Evolutionary conservation across 1,284 basidiomycete species (phyloP).

Genomic region (Takashimella koratensis): DNA sequence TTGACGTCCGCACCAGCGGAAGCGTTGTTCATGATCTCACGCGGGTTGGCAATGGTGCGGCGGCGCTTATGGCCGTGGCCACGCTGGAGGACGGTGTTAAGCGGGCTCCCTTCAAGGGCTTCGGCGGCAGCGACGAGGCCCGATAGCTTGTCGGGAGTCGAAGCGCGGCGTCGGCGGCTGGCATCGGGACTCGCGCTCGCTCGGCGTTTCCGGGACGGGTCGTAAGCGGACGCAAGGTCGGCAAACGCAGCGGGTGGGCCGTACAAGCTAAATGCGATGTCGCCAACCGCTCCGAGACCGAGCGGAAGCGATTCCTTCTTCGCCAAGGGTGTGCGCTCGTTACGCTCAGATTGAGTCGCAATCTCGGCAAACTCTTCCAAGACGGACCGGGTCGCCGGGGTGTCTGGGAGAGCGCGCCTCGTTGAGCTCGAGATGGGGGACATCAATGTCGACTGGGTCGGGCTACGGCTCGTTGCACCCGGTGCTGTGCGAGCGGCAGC

Average conservation of each 20-base stretch:
- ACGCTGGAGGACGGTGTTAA: conserved; percentile 28
- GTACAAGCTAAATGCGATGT: too few species aligned
- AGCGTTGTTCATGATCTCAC: conserved; percentile 17
- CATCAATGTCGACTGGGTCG: conserved; percentile 37
- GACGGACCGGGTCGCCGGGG: conserved; percentile 37
- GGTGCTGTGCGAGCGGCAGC: background rate
- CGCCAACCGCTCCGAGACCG: conserved; percentile 11
- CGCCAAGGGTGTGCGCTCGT: conserved; percentile 34
- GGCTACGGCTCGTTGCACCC: conserved; percentile 18
- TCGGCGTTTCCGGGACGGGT: conserved; percentile 18
- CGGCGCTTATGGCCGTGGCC: conserved; percentile 32
- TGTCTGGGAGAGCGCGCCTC: conserved; percentile 31
- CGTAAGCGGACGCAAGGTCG: background rate
- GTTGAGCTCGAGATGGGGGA: conserved; percentile 36
- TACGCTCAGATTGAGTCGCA: conserved; percentile 36
- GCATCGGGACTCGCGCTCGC: conserved; percentile 27
- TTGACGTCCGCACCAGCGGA: background rate
- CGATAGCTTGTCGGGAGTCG: conserved; percentile 39
- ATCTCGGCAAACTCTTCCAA: conserved; percentile 46
- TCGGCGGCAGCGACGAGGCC: conserved; percentile 42
- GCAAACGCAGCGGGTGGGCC: background rate
- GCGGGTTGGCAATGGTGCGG: conserved; percentile 34
- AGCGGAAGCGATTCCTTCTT: conserved; percentile 25
- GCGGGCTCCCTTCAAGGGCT: conserved; percentile 40
- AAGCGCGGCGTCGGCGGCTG: conserved; percentile 13